These are phyloP conservation scores for Tetrastigma voinierianum DNA, from an alignment of 164 flowering plant genomes.

Conservation along the genomic window DNA sequence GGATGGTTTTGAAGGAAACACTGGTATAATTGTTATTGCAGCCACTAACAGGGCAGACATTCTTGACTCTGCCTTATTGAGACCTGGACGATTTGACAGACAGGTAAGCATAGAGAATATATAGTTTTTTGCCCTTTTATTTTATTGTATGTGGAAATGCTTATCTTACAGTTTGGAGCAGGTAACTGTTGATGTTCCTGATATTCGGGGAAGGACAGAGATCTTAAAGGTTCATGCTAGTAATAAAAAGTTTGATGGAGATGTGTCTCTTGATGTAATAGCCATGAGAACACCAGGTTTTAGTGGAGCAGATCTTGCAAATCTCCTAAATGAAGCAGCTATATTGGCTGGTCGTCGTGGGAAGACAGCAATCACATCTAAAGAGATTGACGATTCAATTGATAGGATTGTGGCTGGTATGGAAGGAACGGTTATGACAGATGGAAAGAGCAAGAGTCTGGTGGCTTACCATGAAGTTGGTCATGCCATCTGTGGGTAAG, in stretches of 20 bases:
- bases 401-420: conserved; percentile 94
- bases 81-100: conserved; percentile 91
- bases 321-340: conserved; percentile 91
- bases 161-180: conserved; percentile 20
- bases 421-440: conserved; percentile 95
- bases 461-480: conserved; percentile 97
- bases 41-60: conserved; percentile 92
- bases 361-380: conserved; percentile 70
- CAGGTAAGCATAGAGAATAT: conserved; percentile 46
- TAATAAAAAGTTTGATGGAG: conserved; percentile 78
- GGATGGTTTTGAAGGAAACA: conserved; percentile 95
- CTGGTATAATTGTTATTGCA: conserved; percentile 87
- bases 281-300: conserved; percentile 98
- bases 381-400: conserved; percentile 89
- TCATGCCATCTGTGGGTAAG: conserved; percentile 95
- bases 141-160: background rate
- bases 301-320: conserved; percentile 95
- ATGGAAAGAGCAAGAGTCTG: conserved; percentile 88
- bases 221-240: conserved; percentile 83
- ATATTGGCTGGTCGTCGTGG: conserved; percentile 90
- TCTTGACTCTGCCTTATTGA: conserved; percentile 82
- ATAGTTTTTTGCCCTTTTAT: background rate
- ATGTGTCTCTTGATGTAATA: conserved; percentile 85
- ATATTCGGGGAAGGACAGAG: conserved; percentile 84
- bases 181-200: conserved; percentile 90